Evolutionary conservation across 345 rosid genomes (phyloP).

Genomic region (Mallotus nudiflorus): DNA sequence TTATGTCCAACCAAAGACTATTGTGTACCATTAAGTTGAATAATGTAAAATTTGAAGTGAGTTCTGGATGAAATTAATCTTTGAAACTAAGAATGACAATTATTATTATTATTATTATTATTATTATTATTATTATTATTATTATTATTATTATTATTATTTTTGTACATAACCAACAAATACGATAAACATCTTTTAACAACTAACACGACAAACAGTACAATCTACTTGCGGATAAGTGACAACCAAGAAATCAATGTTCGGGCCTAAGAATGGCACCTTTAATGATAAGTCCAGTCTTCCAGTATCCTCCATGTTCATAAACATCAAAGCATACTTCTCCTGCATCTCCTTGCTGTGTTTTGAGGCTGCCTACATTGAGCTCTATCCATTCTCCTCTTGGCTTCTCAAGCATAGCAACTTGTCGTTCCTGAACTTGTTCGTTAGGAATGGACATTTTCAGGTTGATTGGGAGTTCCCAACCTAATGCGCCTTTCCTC

Average conservation of each 20-base stretch:
- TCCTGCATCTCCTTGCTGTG: slow-evolving; percentile 10
- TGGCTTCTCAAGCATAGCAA: slow-evolving; percentile 22
- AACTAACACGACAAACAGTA: too few species aligned
- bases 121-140: too few species aligned
- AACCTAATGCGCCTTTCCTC: slow-evolving; percentile 24
- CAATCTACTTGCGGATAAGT: too few species aligned
- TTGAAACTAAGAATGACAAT: too few species aligned
- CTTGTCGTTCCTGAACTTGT: slow-evolving; percentile 17
- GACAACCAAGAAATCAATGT: neutral
- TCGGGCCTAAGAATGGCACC: slow-evolving; percentile 26
- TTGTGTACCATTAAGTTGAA: too few species aligned
- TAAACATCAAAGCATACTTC: slow-evolving; percentile 23
- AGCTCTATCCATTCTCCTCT: slow-evolving; percentile 27
- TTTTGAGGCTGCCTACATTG: slow-evolving; percentile 13
- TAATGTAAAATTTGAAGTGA: too few species aligned
- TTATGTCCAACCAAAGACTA: too few species aligned
- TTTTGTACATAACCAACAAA: too few species aligned
- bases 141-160: too few species aligned
- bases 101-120: too few species aligned
- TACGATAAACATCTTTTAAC: too few species aligned
- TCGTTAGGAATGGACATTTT: slow-evolving; percentile 9
- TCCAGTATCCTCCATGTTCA: slow-evolving; percentile 27
- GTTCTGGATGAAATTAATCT: too few species aligned
- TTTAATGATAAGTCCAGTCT: slow-evolving; percentile 15
- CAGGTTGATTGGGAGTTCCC: slow-evolving; percentile 32